Percentiles rank a stretch among this genome's conserved stretches.
Conservation (phyloP, 768 basidiomycete genomes). For the Mycena galericulata region DNA sequence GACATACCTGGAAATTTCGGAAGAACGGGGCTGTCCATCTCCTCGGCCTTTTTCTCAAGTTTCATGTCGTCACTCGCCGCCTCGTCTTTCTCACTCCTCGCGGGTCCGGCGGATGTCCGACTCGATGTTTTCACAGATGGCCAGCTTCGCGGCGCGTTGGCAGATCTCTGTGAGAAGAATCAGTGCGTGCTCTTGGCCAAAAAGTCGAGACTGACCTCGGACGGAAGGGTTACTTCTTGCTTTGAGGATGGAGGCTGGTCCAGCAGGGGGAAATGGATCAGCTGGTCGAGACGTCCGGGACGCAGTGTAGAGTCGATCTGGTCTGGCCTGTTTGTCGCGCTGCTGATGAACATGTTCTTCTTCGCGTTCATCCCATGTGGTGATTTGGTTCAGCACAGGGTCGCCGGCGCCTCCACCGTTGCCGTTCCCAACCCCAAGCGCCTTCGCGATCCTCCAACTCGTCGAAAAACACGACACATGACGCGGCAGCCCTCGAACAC, state of each 20-base stretch:
- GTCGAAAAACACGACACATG: too few species aligned
- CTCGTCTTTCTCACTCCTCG: too few species aligned
- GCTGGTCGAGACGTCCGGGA: conserved; percentile 98
- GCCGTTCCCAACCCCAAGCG: conserved; percentile 86
- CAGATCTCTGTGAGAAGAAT: conserved; percentile 96
- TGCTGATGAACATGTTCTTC: conserved; percentile 99
- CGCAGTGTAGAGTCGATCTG: conserved; percentile 94
- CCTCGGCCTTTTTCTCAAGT: too few species aligned
- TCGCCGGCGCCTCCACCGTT: conserved; percentile 98
- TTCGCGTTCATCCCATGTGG: conserved; percentile 97
- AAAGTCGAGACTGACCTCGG: conserved; percentile 85
- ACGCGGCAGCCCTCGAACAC: conserved; percentile 99
- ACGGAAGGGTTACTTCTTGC: conserved; percentile 94
- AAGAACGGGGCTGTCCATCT: conserved; percentile 83
- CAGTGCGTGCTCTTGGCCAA: conserved; percentile 91
- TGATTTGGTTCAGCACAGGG: conserved; percentile 95
- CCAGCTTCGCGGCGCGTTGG: too few species aligned
- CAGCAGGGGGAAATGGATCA: conserved; percentile 98
- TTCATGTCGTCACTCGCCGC: conserved; percentile 83
- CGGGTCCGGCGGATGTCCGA: too few species aligned
- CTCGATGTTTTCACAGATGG: too few species aligned
- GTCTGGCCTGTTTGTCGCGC: conserved; percentile 95
- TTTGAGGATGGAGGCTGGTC: conserved; percentile 94
- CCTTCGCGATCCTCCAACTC: conserved; percentile 99
- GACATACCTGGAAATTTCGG: conserved; percentile 79